Percentiles rank a stretch among this genome's conserved stretches.
Evolutionary conservation across 805 yeast genomes (phyloP).

Genomic region (Naumovozyma dairenensis): DNA sequence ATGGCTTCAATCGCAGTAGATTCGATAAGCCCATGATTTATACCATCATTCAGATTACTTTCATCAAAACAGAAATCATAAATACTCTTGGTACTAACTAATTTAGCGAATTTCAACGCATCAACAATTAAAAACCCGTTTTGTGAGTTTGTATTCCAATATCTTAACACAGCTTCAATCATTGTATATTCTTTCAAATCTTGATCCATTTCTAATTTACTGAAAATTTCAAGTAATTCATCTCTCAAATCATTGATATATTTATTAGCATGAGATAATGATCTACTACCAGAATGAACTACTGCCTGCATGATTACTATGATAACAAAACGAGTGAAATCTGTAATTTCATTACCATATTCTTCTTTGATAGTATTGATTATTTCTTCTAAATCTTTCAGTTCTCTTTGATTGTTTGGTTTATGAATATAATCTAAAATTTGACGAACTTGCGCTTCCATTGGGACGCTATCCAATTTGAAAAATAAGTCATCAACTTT

Average conservation of each 20-base stretch:
- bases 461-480: conserved; percentile 31
- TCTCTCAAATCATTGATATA: conserved; percentile 36
- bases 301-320: conserved; percentile 60
- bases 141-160: conserved; percentile 59
- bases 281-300: conserved; percentile 78
- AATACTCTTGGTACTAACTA: conserved; percentile 35
- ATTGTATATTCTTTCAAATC: conserved; percentile 34
- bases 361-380: conserved; percentile 26
- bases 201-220: conserved; percentile 21
- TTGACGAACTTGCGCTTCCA: conserved; percentile 28
- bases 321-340: conserved; percentile 39
- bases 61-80: conserved; percentile 36
- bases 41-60: conserved; percentile 20
- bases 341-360: conserved; percentile 23
- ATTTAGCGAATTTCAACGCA: conserved; percentile 37
- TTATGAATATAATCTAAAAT: conserved; percentile 33
- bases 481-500: conserved; percentile 32
- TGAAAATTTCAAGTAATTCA: conserved; percentile 29
- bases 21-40: conserved; percentile 34
- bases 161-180: conserved; percentile 46
- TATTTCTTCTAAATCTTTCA: conserved; percentile 24
- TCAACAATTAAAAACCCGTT: conserved; percentile 53
- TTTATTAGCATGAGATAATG: conserved; percentile 65
- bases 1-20: conserved; percentile 38
- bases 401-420: conserved; percentile 22